Conservation (phyloP, 768 basidiomycete genomes). For the Rhizopogon vulgaris region DNA sequence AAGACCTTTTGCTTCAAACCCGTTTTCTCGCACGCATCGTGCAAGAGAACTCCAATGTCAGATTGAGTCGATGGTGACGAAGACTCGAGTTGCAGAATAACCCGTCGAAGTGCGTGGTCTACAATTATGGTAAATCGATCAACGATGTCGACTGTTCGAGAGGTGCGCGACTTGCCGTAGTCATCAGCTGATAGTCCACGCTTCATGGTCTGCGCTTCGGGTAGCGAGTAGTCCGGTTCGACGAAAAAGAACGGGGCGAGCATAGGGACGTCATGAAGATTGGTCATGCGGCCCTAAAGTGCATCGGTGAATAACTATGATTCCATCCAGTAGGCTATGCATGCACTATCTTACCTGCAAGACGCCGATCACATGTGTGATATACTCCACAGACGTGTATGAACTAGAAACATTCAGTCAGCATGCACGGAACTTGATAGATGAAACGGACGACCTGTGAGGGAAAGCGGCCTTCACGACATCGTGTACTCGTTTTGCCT, state of each 20-base stretch:
- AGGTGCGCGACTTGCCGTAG: constrained; percentile 35
- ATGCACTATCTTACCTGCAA: constrained; percentile 43
- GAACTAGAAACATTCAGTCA: constrained; percentile 24
- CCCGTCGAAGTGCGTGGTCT: not conserved
- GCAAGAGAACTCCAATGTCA: constrained; percentile 33
- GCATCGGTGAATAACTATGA: not conserved
- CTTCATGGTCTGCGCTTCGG: constrained; percentile 52
- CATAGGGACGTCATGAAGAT: constrained; percentile 62
- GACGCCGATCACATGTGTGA: constrained; percentile 55
- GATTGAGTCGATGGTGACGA: not conserved
- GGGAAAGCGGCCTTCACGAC: constrained; percentile 55
- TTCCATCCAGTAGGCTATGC: not conserved
- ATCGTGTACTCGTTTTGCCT: constrained; percentile 50
- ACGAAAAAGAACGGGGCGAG: constrained; percentile 76
- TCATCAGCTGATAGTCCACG: constrained; percentile 33
- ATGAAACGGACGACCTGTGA: constrained; percentile 35
- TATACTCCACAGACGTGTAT: constrained; percentile 49
- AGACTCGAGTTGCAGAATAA: not conserved
- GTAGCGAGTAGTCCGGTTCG: constrained; percentile 51
- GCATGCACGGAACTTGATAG: not conserved
- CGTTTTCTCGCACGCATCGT: constrained; percentile 36
- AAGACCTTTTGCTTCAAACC: constrained; percentile 44
- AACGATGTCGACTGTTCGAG: not conserved
- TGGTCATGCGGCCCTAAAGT: constrained; percentile 59
- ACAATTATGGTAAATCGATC: not conserved